Conservation (phyloP, 345 rosid genomes). For the Populus tremula region DNA sequence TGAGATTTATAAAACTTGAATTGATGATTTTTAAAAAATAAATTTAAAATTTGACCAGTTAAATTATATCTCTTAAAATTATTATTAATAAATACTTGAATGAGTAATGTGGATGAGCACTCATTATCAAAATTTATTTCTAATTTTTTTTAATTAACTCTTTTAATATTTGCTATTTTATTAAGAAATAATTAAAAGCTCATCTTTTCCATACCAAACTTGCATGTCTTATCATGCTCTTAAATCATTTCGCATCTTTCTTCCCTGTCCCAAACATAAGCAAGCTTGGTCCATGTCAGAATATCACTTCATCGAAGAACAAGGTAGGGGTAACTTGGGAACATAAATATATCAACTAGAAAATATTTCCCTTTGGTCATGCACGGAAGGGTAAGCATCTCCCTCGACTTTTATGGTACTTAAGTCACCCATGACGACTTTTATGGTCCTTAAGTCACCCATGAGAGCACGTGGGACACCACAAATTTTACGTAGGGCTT, state of each 20-base stretch:
- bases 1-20: no score
- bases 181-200: slow-evolving; percentile 11
- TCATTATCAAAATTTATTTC: not conserved
- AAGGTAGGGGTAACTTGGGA: slow-evolving; percentile 8
- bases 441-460: not conserved
- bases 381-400: slow-evolving; percentile 42
- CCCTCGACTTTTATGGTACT: not conserved
- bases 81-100: no score
- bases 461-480: no score
- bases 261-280: slow-evolving; percentile 5
- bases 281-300: not conserved
- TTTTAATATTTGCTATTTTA: not conserved
- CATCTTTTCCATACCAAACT: slow-evolving; percentile 4
- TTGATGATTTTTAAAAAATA: no score
- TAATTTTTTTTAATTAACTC: not conserved
- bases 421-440: not conserved
- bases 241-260: slow-evolving; percentile 10
- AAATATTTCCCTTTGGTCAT: slow-evolving; percentile 30
- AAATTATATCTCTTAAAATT: no score
- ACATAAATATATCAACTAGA: not conserved
- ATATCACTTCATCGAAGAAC: not conserved
- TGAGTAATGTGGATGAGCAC: no score
- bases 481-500: no score
- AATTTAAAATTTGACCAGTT: no score
- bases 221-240: slow-evolving; percentile 20